A percentile compares a stretch with the other conserved stretches of the same genome.
Conservation (phyloP, 805 yeast species). For the Komagataella phaffii region DNA sequence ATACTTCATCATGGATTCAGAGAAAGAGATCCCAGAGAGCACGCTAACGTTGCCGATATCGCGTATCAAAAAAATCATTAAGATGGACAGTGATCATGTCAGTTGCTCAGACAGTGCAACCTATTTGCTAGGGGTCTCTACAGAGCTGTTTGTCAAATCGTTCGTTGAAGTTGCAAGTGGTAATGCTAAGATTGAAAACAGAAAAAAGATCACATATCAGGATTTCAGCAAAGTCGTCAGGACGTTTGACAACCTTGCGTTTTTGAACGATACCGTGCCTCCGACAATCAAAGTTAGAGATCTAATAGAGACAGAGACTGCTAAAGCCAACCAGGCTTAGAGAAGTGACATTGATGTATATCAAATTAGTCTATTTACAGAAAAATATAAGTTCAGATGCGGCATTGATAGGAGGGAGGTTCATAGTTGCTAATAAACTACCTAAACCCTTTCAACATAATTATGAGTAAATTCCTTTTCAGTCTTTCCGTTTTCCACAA, state of each 20-base stretch:
- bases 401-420: constrained; percentile 3
- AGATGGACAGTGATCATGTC: constrained; percentile 61
- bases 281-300: constrained; percentile 37
- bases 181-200: constrained; percentile 46
- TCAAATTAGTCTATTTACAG: constrained; percentile 2
- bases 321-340: constrained; percentile 11
- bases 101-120: constrained; percentile 60
- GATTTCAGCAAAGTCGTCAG: constrained; percentile 58
- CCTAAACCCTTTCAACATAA: constrained; percentile 18
- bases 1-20: neutral
- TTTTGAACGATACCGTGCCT: constrained; percentile 58
- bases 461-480: constrained; percentile 17
- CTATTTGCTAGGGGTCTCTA: constrained; percentile 65
- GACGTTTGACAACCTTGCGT: constrained; percentile 43
- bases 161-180: constrained; percentile 60
- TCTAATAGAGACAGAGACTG: constrained; percentile 27
- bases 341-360: neutral
- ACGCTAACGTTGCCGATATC: constrained; percentile 38
- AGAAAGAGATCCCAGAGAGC: neutral
- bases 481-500: constrained; percentile 57
- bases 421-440: constrained; percentile 1
- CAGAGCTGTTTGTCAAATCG: constrained; percentile 60
- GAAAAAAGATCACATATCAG: constrained; percentile 57
- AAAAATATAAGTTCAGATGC: constrained; percentile 2
- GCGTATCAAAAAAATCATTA: constrained; percentile 58